Evolutionary conservation across 176 grass and related monocot species (phyloP).

Genomic region (Melocanna baccifera): DNA sequence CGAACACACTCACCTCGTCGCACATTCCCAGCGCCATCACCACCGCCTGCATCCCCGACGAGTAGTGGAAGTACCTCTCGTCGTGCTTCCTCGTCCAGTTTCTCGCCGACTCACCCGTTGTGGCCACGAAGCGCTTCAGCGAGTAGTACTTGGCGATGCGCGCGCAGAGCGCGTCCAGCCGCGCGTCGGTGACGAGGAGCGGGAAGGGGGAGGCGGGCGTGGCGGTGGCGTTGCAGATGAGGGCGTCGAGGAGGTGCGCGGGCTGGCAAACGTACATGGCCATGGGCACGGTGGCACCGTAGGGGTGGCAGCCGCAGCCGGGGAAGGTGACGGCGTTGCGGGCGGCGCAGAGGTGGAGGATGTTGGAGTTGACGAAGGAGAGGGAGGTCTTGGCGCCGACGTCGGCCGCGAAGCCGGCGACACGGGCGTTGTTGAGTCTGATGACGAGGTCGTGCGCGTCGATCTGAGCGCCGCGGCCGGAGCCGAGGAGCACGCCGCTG

Average conservation of each 20-base stretch:
- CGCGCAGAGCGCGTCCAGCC: slow-evolving; percentile 67
- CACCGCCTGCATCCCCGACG: slow-evolving; percentile 78
- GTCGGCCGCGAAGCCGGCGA: slow-evolving; percentile 37
- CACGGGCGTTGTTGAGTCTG: slow-evolving; percentile 80
- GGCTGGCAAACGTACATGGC: slow-evolving; percentile 56
- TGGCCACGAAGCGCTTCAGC: slow-evolving; percentile 48
- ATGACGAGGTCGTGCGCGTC: slow-evolving; percentile 58
- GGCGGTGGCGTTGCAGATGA: slow-evolving; percentile 61
- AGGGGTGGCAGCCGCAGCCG: slow-evolving; percentile 53
- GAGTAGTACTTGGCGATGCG: slow-evolving; percentile 81
- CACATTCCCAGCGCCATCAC: slow-evolving; percentile 62
- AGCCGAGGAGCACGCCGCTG: slow-evolving; percentile 65
- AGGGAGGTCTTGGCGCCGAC: slow-evolving; percentile 61
- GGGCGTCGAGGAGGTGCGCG: slow-evolving; percentile 53
- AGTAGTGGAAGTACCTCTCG: slow-evolving; percentile 75
- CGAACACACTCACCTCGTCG: neutral
- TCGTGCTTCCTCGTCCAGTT: slow-evolving; percentile 60
- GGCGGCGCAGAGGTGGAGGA: slow-evolving; percentile 57
- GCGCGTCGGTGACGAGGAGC: slow-evolving; percentile 63
- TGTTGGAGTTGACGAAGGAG: slow-evolving; percentile 81
- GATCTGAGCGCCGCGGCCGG: slow-evolving; percentile 22
- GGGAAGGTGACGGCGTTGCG: slow-evolving; percentile 1
- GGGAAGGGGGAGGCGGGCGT: slow-evolving; percentile 27
- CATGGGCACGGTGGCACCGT: slow-evolving; percentile 41
- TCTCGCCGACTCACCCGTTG: slow-evolving; percentile 39